Base-by-base conservation (phyloP, 2,329 filamentous ascomycete species). In the Aquanectria penicillioides region DNA sequence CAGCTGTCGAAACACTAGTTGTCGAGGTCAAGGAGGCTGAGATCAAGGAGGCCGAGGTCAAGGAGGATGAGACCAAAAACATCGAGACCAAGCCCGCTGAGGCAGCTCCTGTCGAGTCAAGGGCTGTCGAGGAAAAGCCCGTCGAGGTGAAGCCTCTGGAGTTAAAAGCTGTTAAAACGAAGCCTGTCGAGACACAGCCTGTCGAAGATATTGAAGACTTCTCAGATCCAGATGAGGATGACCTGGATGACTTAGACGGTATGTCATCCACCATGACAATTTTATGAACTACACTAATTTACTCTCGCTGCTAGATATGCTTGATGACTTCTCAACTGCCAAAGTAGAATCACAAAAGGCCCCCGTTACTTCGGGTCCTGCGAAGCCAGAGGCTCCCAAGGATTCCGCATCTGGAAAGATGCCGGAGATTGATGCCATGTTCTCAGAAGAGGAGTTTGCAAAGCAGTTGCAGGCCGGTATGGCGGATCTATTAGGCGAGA, bases 181-280 rank as follows among this genome's bases (percentile, higher is more conserved):
- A 36, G 15, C 33, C 41, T 23, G 36, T 53, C 29, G 41, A 38
- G 17, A 12, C 33, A 29, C 53, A 57, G 28, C 20, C 25, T 8
- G 28, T 50, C 9, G 63, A 69, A 8, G 58, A 62, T 13, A 68
- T 74, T 18, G 85, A 84, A 18, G 85, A 90, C 66, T 88, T 90
- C 13, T 89, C 93, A 17, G 94, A 97, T 70, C 94, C 94, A 6
- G 94, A 98, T 65, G 94, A 97, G 76, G 95, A 95, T 75, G 92
- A 95, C 67, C 80, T 95, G 17, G 92, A 97, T 71, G 95, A 98
- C 71, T 81, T 99, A 38, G 95, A 99, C 77, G 93, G 92, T 92
- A 34, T 6, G 55, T 31, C 11, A 11, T 33, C 5, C 31, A 36
- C 12, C 26, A 20, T 20, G 6, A 4, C 11, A 5, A 11, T 2